A percentile compares a stretch with the other conserved stretches of the same genome.
These are phyloP conservation scores for Epichloe elymi DNA, from an alignment of 2,329 filamentous ascomycete species.

Conservation along the genomic window DNA sequence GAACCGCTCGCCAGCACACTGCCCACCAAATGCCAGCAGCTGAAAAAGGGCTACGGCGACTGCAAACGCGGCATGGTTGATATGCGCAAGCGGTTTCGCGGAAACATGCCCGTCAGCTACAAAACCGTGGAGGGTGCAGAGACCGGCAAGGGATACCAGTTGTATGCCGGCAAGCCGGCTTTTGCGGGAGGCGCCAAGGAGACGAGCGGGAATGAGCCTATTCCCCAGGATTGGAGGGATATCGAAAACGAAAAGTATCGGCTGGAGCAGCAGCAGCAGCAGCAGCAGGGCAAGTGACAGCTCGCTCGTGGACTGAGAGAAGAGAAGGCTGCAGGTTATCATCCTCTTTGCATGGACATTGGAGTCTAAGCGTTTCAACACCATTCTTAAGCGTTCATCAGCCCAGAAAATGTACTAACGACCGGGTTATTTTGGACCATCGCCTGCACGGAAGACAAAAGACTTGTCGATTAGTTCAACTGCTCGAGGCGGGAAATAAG, in stretches of 20 bases:
- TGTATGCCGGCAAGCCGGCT: slow-evolving; percentile 67
- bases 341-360: neutral
- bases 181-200: slow-evolving; percentile 51
- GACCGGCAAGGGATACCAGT: slow-evolving; percentile 47
- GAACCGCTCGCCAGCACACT: slow-evolving; percentile 69
- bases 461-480: no score
- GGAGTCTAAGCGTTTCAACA: neutral
- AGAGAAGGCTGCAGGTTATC: neutral
- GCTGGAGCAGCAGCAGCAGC: slow-evolving; percentile 17
- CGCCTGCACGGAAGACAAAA: no score
- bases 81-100: slow-evolving; percentile 96
- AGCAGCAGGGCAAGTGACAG: slow-evolving; percentile 6
- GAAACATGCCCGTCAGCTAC: slow-evolving; percentile 73
- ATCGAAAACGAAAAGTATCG: slow-evolving; percentile 48
- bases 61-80: slow-evolving; percentile 95
- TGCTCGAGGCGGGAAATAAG: no score
- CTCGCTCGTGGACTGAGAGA: neutral
- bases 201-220: slow-evolving; percentile 54
- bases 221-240: slow-evolving; percentile 49
- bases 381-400: neutral
- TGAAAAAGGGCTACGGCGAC: slow-evolving; percentile 85
- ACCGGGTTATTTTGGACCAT: no score
- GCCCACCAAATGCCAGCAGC: slow-evolving; percentile 78
- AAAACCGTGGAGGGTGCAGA: slow-evolving; percentile 42
- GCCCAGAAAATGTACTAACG: no score